Evolutionary conservation across 306 rosid genomes (phyloP).

Genomic region (Cyamopsis tetragonoloba): DNA sequence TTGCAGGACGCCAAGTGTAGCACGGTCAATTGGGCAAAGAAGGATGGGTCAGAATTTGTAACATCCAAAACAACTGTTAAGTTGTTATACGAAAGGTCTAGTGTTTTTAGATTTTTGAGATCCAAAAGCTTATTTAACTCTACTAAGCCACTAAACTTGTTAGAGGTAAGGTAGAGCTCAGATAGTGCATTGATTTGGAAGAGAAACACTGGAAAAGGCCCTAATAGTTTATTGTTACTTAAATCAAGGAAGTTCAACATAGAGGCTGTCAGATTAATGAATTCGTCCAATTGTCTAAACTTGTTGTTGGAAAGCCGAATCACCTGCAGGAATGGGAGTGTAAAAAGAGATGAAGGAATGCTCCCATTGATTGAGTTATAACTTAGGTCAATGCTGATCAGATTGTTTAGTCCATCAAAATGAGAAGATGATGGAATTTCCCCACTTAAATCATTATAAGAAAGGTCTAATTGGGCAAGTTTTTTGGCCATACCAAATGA

Average conservation of each 20-base stretch:
- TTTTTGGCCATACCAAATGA: conserved; percentile 17
- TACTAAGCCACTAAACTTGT: conserved; percentile 39
- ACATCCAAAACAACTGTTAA: background rate
- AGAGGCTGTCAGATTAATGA: background rate
- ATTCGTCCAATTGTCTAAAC: conserved; percentile 20
- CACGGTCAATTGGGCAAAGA: background rate
- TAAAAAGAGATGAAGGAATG: conserved; percentile 29
- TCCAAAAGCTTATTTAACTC: background rate
- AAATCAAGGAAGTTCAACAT: conserved; percentile 32
- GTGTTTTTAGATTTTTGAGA: conserved; percentile 9
- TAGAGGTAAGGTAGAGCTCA: conserved; percentile 34
- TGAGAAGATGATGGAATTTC: background rate
- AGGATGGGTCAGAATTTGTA: background rate
- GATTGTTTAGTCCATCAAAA: conserved; percentile 18
- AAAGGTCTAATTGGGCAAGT: background rate
- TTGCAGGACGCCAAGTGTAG: conserved; percentile 34
- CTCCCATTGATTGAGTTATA: conserved; percentile 20
- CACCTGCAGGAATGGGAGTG: background rate
- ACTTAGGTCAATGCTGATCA: background rate
- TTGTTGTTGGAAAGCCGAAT: conserved; percentile 10
- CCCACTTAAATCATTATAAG: conserved; percentile 22
- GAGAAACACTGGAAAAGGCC: conserved; percentile 34
- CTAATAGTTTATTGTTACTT: conserved; percentile 38
- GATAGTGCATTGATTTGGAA: conserved; percentile 16
- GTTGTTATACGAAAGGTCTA: conserved; percentile 48